Conservation (phyloP, 257 asterid species). For the Solanum paucissectum region DNA sequence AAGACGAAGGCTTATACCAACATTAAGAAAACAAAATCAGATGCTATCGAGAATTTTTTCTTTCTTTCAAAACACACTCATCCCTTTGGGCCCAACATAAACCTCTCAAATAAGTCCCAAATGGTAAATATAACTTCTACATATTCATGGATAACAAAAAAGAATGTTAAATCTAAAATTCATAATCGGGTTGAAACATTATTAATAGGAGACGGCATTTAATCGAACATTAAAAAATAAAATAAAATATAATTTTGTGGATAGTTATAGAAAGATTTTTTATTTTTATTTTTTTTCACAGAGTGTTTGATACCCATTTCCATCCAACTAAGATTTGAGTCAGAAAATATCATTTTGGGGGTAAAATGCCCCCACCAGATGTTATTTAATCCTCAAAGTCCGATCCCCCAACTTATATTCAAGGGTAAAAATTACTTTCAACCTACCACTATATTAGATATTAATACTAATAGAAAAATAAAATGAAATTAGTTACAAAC, state of each 20-base stretch:
- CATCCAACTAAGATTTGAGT: not conserved
- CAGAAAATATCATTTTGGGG: no score
- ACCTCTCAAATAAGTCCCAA: not conserved
- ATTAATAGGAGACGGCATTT: not conserved
- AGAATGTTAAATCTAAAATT: not conserved
- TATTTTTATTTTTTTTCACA: no score
- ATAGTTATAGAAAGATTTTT: not conserved
- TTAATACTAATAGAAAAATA: no score
- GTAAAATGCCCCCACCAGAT: no score
- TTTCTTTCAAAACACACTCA: no score
- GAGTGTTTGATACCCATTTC: no score
- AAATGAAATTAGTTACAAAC: no score
- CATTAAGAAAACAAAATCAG: no score
- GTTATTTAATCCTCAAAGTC: not conserved
- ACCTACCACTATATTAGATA: not conserved
- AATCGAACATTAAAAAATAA: not conserved
- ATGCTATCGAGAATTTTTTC: no score
- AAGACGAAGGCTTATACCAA: no score
- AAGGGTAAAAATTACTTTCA: no score
- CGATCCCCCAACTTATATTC: no score
- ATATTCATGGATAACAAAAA: not conserved
- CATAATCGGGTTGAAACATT: not conserved
- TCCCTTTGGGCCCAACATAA: not conserved
- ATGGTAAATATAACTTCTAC: not conserved
- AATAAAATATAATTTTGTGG: not conserved